A percentile compares a stretch with the other conserved stretches of the same genome.
These are phyloP conservation scores for Hypoxylon cercidicola DNA, from an alignment of 495 filamentous ascomycete genomes.

Conservation along the genomic window DNA sequence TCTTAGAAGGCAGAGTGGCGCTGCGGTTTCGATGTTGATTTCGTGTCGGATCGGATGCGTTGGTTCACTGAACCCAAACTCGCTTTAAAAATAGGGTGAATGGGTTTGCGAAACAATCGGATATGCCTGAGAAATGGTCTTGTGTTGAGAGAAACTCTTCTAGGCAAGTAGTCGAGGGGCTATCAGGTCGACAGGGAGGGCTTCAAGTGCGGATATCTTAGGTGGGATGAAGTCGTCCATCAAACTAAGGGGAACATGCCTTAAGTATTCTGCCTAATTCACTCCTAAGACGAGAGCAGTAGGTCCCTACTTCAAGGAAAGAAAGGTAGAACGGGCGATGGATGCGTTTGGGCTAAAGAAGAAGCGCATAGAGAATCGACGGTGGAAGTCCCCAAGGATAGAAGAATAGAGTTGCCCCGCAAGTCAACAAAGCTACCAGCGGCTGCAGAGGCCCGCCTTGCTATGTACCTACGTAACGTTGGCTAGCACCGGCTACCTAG, in stretches of 20 bases:
- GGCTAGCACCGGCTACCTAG: not conserved
- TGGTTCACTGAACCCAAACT: slow-evolving; percentile 8
- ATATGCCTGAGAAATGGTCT: slow-evolving; percentile 3
- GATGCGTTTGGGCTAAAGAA: not conserved
- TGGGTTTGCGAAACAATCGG: slow-evolving; percentile 6
- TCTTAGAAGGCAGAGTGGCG: slow-evolving; percentile 1
- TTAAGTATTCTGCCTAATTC: slow-evolving; percentile 2
- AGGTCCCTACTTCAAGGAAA: not conserved
- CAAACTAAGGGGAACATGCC: slow-evolving; percentile 25
- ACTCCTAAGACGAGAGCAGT: slow-evolving; percentile 4
- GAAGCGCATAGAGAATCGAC: not conserved
- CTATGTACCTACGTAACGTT: slow-evolving; percentile 27
- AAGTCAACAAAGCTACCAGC: slow-evolving; percentile 1
- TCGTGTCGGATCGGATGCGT: slow-evolving; percentile 1
- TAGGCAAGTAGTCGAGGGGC: slow-evolving; percentile 2
- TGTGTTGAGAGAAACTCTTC: slow-evolving; percentile 4
- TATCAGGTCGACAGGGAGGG: not conserved
- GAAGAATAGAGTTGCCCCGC: slow-evolving; percentile 7
- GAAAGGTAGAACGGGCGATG: slow-evolving; percentile 1
- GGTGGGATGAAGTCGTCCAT: slow-evolving; percentile 9
- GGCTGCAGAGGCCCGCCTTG: not conserved
- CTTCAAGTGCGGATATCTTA: slow-evolving; percentile 5
- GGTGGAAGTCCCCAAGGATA: slow-evolving; percentile 17
- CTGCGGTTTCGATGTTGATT: slow-evolving; percentile 7
- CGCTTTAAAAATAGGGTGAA: slow-evolving; percentile 23